Evolutionary conservation across 805 yeast species (phyloP), one percentile per base, ranked within the genome.

Genomic region (Wickerhamiella siamensis): DNA sequence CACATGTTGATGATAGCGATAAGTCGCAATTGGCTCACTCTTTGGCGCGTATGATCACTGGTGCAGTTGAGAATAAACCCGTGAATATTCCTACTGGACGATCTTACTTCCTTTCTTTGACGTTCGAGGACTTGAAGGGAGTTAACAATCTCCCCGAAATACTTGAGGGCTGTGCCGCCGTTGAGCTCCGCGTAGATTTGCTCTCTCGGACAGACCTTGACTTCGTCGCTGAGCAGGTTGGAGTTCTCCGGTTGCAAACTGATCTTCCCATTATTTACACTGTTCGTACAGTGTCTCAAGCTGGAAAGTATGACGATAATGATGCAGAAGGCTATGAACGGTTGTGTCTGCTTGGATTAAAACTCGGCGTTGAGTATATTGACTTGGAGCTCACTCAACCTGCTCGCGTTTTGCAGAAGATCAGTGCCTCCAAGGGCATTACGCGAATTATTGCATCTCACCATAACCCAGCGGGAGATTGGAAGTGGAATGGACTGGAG

Each of bases 371-470:
- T 45, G 88, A 79, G 47, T 86, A 66, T 54, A 71, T 87, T 51
- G 95, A 87, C 52, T 61, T 88, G 41, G 93, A 86, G 58, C 67
- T 87, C 44, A 69, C 82, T 5, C 69, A 74, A 52, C 80, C 93
- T 5, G 69, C 64, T 34, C 67, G 64, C 4, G 56, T 81, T 16
- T 64, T 74, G 44, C 71, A 70, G 40, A 62, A 68, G 16, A 60
- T 83, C 14, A 62, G 74, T 35, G 64, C 68, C 18, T 63, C 61
- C 35, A 76, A 74, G 53, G 72, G 74, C 3, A 70, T 65, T 57
- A 77, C 94, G 14, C 73, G 73, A 54, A 64, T 88, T 29, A 81
- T 88, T 58, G 91, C 84, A 12, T 80, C 95, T 1, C 81, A 79
- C 52, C 93, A 83, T 54, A 93, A 83, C 56, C 72, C 77, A 43